A percentile compares a stretch with the other conserved stretches of the same genome.
phyloP scores from a whole-genome alignment of 1,139 yeast genomes.

The Hansenula sp. region DNA sequence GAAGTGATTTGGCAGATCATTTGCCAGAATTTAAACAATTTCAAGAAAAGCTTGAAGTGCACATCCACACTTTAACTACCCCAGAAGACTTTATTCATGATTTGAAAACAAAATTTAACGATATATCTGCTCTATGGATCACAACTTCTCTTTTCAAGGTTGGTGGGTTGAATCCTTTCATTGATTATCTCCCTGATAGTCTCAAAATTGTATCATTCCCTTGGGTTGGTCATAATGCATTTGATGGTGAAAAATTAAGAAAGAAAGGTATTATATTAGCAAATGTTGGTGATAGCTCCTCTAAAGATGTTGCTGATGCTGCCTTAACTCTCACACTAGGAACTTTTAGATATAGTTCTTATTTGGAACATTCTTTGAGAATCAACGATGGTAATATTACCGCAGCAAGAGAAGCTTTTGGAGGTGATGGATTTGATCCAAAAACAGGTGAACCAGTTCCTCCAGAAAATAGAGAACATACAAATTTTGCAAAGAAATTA shows the following conservation, averaged over 20 bases:
- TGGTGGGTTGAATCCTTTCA: conserved; percentile 45
- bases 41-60: conserved; percentile 14
- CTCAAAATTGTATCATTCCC: conserved; percentile 59
- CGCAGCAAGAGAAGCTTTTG: conserved; percentile 30
- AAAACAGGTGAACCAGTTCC: conserved; percentile 18
- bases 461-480: conserved; percentile 10
- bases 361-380: conserved; percentile 43
- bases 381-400: conserved; percentile 10
- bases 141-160: conserved; percentile 54
- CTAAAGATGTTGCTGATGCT: conserved; percentile 48
- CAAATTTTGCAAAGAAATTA: conserved; percentile 26
- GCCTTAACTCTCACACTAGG: conserved; percentile 59
- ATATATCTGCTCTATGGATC: conserved; percentile 54
- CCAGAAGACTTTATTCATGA: conserved; percentile 20
- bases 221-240: conserved; percentile 67
- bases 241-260: conserved; percentile 37
- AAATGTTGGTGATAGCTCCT: conserved; percentile 21
- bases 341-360: conserved; percentile 55
- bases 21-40: conserved; percentile 19
- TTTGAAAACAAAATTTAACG: conserved; percentile 17
- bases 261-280: conserved; percentile 15
- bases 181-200: conserved; percentile 46
- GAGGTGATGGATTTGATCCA: conserved; percentile 22
- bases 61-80: conserved; percentile 12
- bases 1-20: conserved; percentile 20